Evolutionary conservation across 352 stramenopile species (phyloP), one percentile per base, ranked within the genome.

Genomic region (Pythium graminicola): DNA sequence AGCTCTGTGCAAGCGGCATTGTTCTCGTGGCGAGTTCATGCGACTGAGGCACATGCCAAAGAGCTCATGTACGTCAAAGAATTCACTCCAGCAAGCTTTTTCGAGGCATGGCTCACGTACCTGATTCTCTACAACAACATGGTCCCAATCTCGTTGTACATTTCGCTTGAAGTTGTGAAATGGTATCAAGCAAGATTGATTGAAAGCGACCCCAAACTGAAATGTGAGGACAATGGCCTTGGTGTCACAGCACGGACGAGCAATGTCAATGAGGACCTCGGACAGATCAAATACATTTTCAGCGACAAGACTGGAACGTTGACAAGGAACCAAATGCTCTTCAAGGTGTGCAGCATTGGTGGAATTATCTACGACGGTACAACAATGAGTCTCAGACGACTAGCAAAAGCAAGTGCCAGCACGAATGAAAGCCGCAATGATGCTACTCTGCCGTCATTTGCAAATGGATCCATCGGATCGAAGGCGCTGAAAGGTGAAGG

Each of bases 251-350:
- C 86, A 4, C 83, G 94, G 0, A 97, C 86, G 0, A 96, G 89
- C 14, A 95, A 97, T 45, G 86, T 98, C 41, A 97, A 97, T 33
- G 93, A 97, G 72, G 89, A 98, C 47, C 69, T 98, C 2, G 97
- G 96, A 0, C 89, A 98, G 73, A 97, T 99, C 59, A 92, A 98
- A 56, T 98, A 99, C 69, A 93, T 99, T 11, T 99, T 99, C 69
- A 98, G 81, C 16, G 97, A 99, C 65, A 99, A 99, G 66, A 99
- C 97, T 1, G 97, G 97, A 7, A 99, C 97, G 4, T 68, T 99
- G 16, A 99, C 97, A 2, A 95, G 96, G 48, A 99, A 99, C 61
- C 86, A 98, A 49, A 99, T 99, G 97, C 72, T 98, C 19, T 97
- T 98, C 61, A 94, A 95, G 55, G 75, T 91, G 9, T 97, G 92